These are phyloP conservation scores for Dendrocalamus latiflorus DNA, from an alignment of 202 grass and related monocot genomes.

Conservation along the genomic window DNA sequence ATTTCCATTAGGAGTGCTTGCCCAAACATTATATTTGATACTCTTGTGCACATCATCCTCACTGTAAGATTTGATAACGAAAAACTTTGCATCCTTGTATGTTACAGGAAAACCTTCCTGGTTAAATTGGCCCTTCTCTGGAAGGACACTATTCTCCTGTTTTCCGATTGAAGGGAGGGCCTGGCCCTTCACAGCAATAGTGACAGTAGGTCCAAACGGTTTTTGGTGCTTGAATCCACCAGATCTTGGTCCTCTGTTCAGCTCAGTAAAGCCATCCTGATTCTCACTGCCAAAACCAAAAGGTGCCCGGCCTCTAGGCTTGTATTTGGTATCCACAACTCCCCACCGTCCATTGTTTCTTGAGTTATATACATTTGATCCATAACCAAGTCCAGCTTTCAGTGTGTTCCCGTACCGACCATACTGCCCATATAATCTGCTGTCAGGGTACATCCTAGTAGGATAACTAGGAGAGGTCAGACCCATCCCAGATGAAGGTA, in stretches of 20 bases:
- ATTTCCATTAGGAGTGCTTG: slow-evolving; percentile 94
- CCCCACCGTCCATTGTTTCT: slow-evolving; percentile 74
- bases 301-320: slow-evolving; percentile 57
- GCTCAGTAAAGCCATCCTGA: slow-evolving; percentile 80
- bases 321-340: slow-evolving; percentile 65
- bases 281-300: slow-evolving; percentile 81
- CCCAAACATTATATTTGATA: slow-evolving; percentile 90
- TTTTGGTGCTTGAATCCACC: slow-evolving; percentile 74
- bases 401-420: slow-evolving; percentile 54
- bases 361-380: slow-evolving; percentile 75
- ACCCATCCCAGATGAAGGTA: slow-evolving; percentile 67
- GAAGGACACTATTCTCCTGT: slow-evolving; percentile 38
- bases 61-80: slow-evolving; percentile 91
- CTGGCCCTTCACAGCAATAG: slow-evolving; percentile 69
- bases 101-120: slow-evolving; percentile 58
- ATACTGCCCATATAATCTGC: slow-evolving; percentile 59
- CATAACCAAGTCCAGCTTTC: slow-evolving; percentile 59
- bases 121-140: slow-evolving; percentile 70
- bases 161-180: slow-evolving; percentile 53
- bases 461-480: slow-evolving; percentile 53
- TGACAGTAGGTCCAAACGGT: slow-evolving; percentile 48
- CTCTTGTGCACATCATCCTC: slow-evolving; percentile 99
- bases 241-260: slow-evolving; percentile 89
- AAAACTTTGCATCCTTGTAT: slow-evolving; percentile 85
- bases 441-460: slow-evolving; percentile 69